These are phyloP conservation scores for Gynostemma pentaphyllum DNA, from an alignment of 306 rosid genomes.

Conservation along the genomic window DNA sequence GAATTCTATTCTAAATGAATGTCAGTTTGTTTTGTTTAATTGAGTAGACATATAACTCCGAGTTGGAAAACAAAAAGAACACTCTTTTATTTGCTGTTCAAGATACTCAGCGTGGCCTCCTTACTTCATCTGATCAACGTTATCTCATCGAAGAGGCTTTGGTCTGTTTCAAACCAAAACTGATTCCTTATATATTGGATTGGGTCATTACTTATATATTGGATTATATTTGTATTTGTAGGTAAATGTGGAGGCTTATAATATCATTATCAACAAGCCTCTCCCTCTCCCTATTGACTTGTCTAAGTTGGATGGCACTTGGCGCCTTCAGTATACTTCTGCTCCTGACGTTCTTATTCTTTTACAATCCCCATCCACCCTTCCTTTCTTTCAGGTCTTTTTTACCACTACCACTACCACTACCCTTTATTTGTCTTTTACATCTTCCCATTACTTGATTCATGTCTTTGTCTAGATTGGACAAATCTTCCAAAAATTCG, in stretches of 20 bases:
- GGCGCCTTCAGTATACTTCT: slow-evolving; percentile 89
- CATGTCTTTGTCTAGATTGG: slow-evolving; percentile 49
- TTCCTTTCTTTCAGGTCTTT: slow-evolving; percentile 94
- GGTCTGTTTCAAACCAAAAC: slow-evolving; percentile 17
- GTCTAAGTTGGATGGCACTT: slow-evolving; percentile 60
- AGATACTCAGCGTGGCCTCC: slow-evolving; percentile 75
- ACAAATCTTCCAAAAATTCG: slow-evolving; percentile 88
- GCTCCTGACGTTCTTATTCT: slow-evolving; percentile 88
- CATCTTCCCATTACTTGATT: too few species aligned
- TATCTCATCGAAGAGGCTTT: slow-evolving; percentile 72
- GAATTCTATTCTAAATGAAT: too few species aligned
- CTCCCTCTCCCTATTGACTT: slow-evolving; percentile 51
- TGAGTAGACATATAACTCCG: slow-evolving; percentile 40
- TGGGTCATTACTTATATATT: too few species aligned
- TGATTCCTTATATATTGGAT: too few species aligned
- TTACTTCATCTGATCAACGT: slow-evolving; percentile 69
- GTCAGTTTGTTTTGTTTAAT: too few species aligned
- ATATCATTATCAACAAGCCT: too few species aligned
- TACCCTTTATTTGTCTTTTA: too few species aligned
- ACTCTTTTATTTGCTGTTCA: slow-evolving; percentile 44
- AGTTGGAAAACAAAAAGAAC: slow-evolving; percentile 53
- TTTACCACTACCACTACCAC: too few species aligned
- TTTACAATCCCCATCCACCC: slow-evolving; percentile 66
- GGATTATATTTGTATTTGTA: slow-evolving; percentile 16
- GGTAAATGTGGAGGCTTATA: slow-evolving; percentile 61